Conservation (phyloP, 2,329 filamentous ascomycete genomes). For the Hysterium pulicare region DNA sequence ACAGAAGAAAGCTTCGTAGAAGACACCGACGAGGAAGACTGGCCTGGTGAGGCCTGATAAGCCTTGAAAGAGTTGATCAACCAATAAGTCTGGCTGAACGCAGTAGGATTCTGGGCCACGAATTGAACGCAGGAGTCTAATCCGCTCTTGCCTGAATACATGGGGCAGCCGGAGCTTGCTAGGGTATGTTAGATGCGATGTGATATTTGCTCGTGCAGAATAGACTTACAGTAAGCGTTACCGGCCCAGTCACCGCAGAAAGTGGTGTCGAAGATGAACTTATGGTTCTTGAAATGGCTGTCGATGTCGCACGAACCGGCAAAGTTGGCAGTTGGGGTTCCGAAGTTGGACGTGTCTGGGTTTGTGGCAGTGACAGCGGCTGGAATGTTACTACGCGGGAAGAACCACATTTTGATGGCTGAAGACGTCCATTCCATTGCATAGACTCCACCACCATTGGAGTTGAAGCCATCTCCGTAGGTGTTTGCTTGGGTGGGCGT, state of each 20-base stretch:
- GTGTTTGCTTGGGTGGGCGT: slow-evolving; percentile 15
- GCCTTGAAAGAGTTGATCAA: slow-evolving; percentile 15
- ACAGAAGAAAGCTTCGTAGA: neutral
- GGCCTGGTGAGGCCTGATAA: slow-evolving; percentile 3
- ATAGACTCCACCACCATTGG: slow-evolving; percentile 33
- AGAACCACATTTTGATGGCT: slow-evolving; percentile 42
- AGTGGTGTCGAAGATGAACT: slow-evolving; percentile 15
- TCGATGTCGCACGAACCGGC: slow-evolving; percentile 14
- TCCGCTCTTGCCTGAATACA: neutral
- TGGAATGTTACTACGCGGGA: slow-evolving; percentile 17
- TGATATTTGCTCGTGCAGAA: slow-evolving; percentile 2
- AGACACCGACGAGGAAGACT: neutral
- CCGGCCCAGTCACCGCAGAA: slow-evolving; percentile 53
- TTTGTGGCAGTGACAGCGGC: neutral
- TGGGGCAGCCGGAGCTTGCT: neutral
- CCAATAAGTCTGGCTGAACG: slow-evolving; percentile 15
- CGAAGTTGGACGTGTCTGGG: slow-evolving; percentile 2
- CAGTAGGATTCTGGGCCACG: slow-evolving; percentile 12
- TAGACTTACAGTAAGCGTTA: slow-evolving; percentile 24
- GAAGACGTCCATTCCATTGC: slow-evolving; percentile 31
- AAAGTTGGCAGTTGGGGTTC: slow-evolving; percentile 10
- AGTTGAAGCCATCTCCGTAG: slow-evolving; percentile 28
- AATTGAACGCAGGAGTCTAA: slow-evolving; percentile 8
- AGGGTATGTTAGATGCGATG: neutral
- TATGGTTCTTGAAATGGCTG: slow-evolving; percentile 13